A percentile compares a stretch with the other conserved stretches of the same genome.
Conservation (phyloP, 2,329 filamentous ascomycete species). For the Lecanicillium sp. region DNA sequence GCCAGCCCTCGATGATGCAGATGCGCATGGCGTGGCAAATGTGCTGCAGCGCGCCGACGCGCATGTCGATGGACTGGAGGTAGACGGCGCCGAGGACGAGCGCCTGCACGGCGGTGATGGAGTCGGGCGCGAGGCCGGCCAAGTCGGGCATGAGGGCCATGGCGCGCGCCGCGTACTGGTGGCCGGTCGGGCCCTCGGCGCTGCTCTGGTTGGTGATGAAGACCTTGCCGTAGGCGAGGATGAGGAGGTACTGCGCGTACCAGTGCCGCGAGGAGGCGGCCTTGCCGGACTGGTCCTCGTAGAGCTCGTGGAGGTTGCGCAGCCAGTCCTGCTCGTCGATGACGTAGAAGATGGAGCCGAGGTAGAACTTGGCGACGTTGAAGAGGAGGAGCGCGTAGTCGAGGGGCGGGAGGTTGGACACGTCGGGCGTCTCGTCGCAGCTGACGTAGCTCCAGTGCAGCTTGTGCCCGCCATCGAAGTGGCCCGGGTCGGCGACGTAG, state of each 20-base stretch:
- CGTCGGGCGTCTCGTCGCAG: conserved; percentile 21
- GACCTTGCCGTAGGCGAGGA: conserved; percentile 28
- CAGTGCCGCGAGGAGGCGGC: conserved; percentile 20
- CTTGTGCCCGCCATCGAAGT: conserved; percentile 27
- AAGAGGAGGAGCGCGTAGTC: conserved; percentile 21
- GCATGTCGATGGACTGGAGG: conserved; percentile 31
- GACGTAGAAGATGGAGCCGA: conserved; percentile 20
- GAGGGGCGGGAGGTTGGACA: conserved; percentile 22
- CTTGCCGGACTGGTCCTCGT: conserved; percentile 18
- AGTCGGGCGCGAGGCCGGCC: conserved; percentile 25
- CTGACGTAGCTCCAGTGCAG: conserved; percentile 23
- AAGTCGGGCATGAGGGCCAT: conserved; percentile 34
- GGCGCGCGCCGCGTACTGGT: conserved; percentile 33
- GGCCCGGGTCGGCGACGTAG: conserved; percentile 25
- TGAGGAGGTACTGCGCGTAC: conserved; percentile 28
- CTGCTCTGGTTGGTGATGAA: conserved; percentile 22
- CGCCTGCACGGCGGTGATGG: conserved; percentile 26
- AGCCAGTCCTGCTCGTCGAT: conserved; percentile 20
- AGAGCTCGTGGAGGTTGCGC: conserved; percentile 19
- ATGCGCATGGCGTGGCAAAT: conserved; percentile 29
- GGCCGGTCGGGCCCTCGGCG: conserved; percentile 27
- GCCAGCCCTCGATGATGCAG: conserved; percentile 26
- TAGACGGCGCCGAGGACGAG: conserved; percentile 28
- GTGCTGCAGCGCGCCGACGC: conserved; percentile 29
- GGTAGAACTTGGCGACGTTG: conserved; percentile 22